Conservation (phyloP, 2,329 filamentous ascomycete genomes). For the Dryadomyces quercus-mongolicae region DNA sequence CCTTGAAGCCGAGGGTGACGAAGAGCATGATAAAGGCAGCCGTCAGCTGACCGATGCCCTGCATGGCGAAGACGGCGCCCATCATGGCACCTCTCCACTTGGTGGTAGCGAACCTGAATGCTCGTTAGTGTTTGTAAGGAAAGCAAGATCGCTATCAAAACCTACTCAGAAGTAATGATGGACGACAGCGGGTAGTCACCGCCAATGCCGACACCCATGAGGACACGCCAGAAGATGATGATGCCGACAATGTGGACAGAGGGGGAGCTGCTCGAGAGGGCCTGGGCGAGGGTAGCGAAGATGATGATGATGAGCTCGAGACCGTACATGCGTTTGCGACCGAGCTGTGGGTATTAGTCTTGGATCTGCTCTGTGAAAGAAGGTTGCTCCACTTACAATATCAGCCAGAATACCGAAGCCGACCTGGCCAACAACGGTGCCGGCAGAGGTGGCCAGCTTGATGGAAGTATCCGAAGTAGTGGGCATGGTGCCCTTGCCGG, state of each 20-base stretch:
- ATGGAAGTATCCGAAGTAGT: conserved; percentile 63
- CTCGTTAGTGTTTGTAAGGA: not conserved
- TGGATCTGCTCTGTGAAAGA: not conserved
- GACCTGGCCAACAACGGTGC: conserved; percentile 73
- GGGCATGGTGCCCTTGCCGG: conserved; percentile 46
- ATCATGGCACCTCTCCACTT: conserved; percentile 84
- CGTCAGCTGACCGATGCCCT: conserved; percentile 68
- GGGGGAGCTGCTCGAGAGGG: conserved; percentile 50
- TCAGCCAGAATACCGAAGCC: conserved; percentile 72
- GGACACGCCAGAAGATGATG: conserved; percentile 69
- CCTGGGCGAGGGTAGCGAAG: conserved; percentile 62
- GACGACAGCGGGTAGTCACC: conserved; percentile 74
- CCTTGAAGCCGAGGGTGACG: conserved; percentile 58
- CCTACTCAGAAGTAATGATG: conserved; percentile 65
- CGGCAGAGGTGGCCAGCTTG: conserved; percentile 73
- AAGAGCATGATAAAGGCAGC: conserved; percentile 69
- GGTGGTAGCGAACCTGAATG: conserved; percentile 55
- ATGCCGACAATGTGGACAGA: conserved; percentile 51
- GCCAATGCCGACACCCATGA: conserved; percentile 62
- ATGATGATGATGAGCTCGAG: conserved; percentile 72
- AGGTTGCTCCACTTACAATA: conserved; percentile 9
- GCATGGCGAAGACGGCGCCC: conserved; percentile 77
- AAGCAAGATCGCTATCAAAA: not conserved
- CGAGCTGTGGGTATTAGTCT: conserved; percentile 7
- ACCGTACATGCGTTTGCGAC: conserved; percentile 52